Percentiles rank a stretch among this genome's conserved stretches.
These are phyloP conservation scores for Paraphaeosphaeria sporulosa DNA, from an alignment of 2,329 filamentous ascomycete genomes.

Conservation along the genomic window DNA sequence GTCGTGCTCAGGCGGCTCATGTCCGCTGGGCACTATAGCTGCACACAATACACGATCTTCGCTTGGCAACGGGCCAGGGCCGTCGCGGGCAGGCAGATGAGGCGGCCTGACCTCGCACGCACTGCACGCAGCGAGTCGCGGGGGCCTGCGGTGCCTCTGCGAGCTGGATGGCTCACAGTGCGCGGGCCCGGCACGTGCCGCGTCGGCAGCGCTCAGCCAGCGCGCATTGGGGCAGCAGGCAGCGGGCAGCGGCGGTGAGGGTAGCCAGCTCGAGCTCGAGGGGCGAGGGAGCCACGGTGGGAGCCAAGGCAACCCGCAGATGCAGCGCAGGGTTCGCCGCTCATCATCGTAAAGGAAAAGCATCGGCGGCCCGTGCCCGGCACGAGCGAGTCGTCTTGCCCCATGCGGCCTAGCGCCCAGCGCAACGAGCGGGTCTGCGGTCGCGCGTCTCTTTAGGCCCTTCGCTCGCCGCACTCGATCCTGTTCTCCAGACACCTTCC, in stretches of 20 bases:
- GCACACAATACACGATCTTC: slow-evolving; percentile 35
- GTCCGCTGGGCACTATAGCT: slow-evolving; percentile 25
- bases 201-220: no score
- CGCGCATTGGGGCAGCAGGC: not conserved
- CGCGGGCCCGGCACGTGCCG: no score
- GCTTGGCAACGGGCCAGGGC: slow-evolving; percentile 36
- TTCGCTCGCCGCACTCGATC: slow-evolving; percentile 19
- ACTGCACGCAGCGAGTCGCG: no score
- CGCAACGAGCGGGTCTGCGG: slow-evolving; percentile 10
- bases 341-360: slow-evolving; percentile 13
- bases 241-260: not conserved
- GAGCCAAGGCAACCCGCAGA: slow-evolving; percentile 17
- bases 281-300: not conserved
- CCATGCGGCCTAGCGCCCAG: slow-evolving; percentile 3
- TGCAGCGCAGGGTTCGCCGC: slow-evolving; percentile 14
- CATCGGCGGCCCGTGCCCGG: slow-evolving; percentile 12
- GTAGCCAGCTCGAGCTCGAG: not conserved
- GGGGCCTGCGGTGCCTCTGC: not conserved
- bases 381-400: not conserved
- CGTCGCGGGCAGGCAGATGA: not conserved
- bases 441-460: slow-evolving; percentile 4
- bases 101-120: slow-evolving; percentile 8
- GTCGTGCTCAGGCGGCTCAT: slow-evolving; percentile 23
- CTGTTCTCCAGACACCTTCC: slow-evolving; percentile 33
- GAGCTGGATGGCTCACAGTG: no score